Base-by-base conservation (phyloP, 2,329 filamentous ascomycete species). In the Pestalotiopsis sp. region DNA sequence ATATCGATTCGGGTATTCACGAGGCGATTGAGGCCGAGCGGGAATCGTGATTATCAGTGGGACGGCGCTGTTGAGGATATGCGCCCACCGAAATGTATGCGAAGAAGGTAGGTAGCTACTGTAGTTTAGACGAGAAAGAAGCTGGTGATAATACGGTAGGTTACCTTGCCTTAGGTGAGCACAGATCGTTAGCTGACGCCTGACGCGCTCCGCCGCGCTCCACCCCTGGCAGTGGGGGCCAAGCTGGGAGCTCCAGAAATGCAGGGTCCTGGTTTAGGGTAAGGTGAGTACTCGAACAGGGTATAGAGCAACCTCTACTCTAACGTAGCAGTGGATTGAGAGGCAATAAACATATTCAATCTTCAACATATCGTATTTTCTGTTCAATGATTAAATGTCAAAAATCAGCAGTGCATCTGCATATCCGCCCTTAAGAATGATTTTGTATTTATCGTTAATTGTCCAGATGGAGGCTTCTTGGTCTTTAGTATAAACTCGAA, bases 231-330 rank as follows among this genome's bases (percentile, higher is more conserved):
- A 39, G 52, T 13, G 25, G 27, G n/a, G 12, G 25, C 31, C 31
- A 39, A 62, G 39, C 38, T 39, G 13, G 52, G 60, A 52, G 45
- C 45, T 52, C 49, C 61, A 49, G 39, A 55, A 23, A 68, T 70
- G 69, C 69, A 70, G 69, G 67, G 69, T 67, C 69, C 49, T 64
- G 27, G 38, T 55, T 67, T 70, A 36, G 31, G 31, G 31, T 36
- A 36, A 36, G 31, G 31, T 36, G 9, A 36, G 31, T 36, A 5
- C 6, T 36, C 20, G 14, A 52, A 11, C 17, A 52, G 14, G 45
- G n/a, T n/a, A 52, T 52, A 52, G 45, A 9, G 31, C 31, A 36
- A 36, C 31, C 31, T 36, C 31, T 36, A 27, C 31, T 36, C 6
- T 36, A 9, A 36, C 7, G 31, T 36, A 36, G 31, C 31, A 36